A percentile compares a stretch with the other conserved stretches of the same genome.
These are phyloP conservation scores for Elongisporangium prolatum DNA, from an alignment of 352 stramenopile genomes.

Conservation along the genomic window DNA sequence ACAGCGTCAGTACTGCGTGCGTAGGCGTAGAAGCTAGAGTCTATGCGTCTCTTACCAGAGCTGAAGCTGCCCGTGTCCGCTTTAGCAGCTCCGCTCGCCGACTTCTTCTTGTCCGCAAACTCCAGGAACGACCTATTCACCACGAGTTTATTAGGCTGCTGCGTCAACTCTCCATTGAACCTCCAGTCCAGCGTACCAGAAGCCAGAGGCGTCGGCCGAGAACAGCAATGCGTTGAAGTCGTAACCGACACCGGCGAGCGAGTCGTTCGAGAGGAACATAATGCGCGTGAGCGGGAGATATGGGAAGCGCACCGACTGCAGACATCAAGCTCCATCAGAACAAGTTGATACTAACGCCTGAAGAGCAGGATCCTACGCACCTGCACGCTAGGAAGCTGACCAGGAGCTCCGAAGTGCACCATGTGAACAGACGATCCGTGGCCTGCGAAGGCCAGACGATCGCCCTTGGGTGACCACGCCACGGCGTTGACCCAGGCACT, in stretches of 20 bases:
- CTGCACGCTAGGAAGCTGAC: slow-evolving; percentile 73
- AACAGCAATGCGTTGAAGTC: slow-evolving; percentile 93
- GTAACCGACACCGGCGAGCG: slow-evolving; percentile 84
- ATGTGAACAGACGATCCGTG: slow-evolving; percentile 91
- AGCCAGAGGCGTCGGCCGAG: slow-evolving; percentile 62
- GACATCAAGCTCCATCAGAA: not conserved
- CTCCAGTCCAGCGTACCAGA: slow-evolving; percentile 38
- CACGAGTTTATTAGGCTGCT: not conserved
- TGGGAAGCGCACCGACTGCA: slow-evolving; percentile 83
- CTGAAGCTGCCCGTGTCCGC: slow-evolving; percentile 60
- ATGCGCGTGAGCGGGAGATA: slow-evolving; percentile 83
- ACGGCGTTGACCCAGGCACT: slow-evolving; percentile 91
- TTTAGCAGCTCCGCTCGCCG: slow-evolving; percentile 41
- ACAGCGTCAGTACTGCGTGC: not conserved
- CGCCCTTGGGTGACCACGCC: slow-evolving; percentile 88
- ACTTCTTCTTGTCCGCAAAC: slow-evolving; percentile 74
- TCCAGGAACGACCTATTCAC: slow-evolving; percentile 56
- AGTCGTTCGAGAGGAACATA: slow-evolving; percentile 87
- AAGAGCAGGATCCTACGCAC: slow-evolving; percentile 13
- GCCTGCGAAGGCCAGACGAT: slow-evolving; percentile 84
- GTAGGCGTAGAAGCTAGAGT: not conserved
- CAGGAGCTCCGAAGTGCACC: slow-evolving; percentile 72
- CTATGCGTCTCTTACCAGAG: slow-evolving; percentile 28
- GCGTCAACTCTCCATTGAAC: not conserved
- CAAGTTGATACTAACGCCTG: not conserved